Evolutionary conservation across 2,329 filamentous ascomycete species (phyloP), one percentile per base, ranked within the genome.

Genomic region (Chrysoporthe cubensis): DNA sequence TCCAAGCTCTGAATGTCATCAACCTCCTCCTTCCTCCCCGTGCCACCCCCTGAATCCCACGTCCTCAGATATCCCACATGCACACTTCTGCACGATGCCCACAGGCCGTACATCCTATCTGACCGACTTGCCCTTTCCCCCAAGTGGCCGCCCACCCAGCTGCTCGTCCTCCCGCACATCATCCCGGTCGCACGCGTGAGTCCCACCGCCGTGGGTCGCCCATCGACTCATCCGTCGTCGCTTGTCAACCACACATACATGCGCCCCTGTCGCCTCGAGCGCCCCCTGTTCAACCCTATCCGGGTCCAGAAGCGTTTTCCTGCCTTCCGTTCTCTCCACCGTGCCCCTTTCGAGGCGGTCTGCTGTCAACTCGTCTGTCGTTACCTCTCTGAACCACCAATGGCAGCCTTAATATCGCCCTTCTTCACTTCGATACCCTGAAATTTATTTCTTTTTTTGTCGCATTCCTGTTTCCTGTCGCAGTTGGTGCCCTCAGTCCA

Each of bases 141-240:
- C 57, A 58, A 64, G 61, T 50, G 65, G 60, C 63, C 40, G 46
- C 34, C 64, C 34, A 26, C 26, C 54, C 42, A 65, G 54, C 44
- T 50, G 56, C 58, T 63, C 60, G 52, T 58, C 64, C 44, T 54
- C 66, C 66, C 66, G 66, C 59, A 59, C 46, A 61, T 43, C 58
- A 68, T 68, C 68, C 68, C 62, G 42, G 68, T 70, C 66, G 62
- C 68, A 65, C 63, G 68, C 68, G 68, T 70, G 68, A 66, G 68
- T 70, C 63, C 68, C 68, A 68, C 68, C 59, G 66, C 63, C 68
- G 68, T 70, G 68, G 68, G 68, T 70, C 68, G 42, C 63, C 61
- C 44, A 56, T 68, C 68, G 59, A 68, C 66, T 70, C 68, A 68
- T 70, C 68, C 64, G 59, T 58, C 54, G 34, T 65, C 63, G 63